These are phyloP conservation scores for Nissolia schottii DNA, from an alignment of 306 rosid genomes.

Conservation along the genomic window DNA sequence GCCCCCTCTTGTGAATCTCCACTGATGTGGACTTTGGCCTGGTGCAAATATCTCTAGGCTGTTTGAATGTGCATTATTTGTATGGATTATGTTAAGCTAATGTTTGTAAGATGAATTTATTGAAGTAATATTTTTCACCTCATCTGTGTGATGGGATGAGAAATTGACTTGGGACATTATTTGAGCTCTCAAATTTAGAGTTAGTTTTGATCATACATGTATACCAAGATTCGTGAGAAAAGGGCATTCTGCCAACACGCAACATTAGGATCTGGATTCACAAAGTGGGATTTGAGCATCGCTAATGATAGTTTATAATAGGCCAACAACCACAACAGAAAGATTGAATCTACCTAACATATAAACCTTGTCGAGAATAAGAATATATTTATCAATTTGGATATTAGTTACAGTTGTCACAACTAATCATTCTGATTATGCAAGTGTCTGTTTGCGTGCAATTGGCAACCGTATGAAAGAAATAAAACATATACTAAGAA, in stretches of 20 bases:
- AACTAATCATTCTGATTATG: conserved; percentile 6
- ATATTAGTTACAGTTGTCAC: background rate
- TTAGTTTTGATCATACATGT: background rate
- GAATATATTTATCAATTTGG: conserved; percentile 9
- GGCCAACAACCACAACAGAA: background rate
- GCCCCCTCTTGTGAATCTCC: conserved; percentile 37
- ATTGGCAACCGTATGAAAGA: background rate
- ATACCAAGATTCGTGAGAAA: background rate
- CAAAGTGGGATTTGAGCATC: background rate
- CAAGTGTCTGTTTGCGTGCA: background rate
- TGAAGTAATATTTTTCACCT: conserved; percentile 18
- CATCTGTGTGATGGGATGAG: background rate
- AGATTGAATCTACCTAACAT: background rate
- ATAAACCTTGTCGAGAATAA: background rate
- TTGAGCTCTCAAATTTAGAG: background rate
- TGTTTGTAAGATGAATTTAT: conserved; percentile 32
- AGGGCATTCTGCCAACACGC: background rate
- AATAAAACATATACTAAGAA: background rate
- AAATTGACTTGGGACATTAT: background rate
- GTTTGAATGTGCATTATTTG: conserved; percentile 37
- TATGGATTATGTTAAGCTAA: conserved; percentile 39
- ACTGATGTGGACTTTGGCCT: conserved; percentile 22
- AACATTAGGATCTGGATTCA: background rate
- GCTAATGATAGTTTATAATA: background rate
- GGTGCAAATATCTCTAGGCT: conserved; percentile 31